Conservation (phyloP, 768 basidiomycete genomes). For the Hygrocybe coccinea region DNA sequence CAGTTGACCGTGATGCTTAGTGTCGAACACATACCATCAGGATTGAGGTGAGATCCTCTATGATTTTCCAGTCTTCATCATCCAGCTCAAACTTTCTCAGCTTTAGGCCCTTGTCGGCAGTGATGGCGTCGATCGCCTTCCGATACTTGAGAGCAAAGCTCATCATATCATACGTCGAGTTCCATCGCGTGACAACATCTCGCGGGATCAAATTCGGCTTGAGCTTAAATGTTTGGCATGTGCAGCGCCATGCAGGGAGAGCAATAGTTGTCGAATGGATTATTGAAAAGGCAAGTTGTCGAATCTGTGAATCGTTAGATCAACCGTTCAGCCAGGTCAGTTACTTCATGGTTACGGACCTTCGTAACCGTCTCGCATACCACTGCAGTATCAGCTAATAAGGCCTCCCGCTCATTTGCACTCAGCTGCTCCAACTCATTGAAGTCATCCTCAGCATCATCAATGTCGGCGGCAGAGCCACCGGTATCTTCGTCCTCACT, state of each 20-base stretch:
- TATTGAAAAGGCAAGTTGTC: conserved; percentile 19
- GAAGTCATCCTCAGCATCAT: not conserved
- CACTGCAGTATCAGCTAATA: not conserved
- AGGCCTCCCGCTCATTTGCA: not conserved
- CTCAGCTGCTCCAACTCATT: not conserved
- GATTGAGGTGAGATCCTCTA: conserved; percentile 13
- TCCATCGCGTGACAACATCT: too few relatives aligned
- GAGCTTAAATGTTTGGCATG: too few relatives aligned
- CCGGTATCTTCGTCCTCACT: not conserved
- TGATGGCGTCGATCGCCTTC: conserved; percentile 16
- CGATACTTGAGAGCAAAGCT: conserved; percentile 13
- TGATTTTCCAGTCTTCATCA: conserved; percentile 18
- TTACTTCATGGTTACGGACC: not conserved
- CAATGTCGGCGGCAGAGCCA: not conserved
- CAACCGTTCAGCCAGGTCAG: not conserved
- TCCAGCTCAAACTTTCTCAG: conserved; percentile 13
- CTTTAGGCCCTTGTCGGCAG: conserved; percentile 7
- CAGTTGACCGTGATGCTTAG: too few relatives aligned
- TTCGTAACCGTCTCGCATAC: not conserved
- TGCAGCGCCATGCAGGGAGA: too few relatives aligned
- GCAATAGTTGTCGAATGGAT: conserved; percentile 28
- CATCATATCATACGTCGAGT: too few relatives aligned
- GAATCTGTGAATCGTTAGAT: conserved; percentile 11
- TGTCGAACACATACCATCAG: too few relatives aligned
- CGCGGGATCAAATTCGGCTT: too few relatives aligned